These are phyloP conservation scores for Ophiocordyceps robertsii DNA, from an alignment of 2,329 filamentous ascomycete genomes.

Conservation along the genomic window DNA sequence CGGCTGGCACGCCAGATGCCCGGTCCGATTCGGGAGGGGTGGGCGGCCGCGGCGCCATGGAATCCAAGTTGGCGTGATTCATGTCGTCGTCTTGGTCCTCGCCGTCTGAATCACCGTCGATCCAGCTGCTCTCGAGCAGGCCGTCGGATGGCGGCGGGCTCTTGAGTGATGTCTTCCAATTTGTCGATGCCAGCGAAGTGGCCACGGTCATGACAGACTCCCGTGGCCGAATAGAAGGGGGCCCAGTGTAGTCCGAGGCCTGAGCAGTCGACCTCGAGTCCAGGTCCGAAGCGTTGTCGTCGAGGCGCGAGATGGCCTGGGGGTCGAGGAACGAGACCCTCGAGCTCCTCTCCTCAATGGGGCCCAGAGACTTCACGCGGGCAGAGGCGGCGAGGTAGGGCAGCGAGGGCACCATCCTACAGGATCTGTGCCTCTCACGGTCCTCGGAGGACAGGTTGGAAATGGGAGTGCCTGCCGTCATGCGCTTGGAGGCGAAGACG, in stretches of 20 bases:
- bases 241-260: constrained; percentile 17
- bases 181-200: constrained; percentile 20
- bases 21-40: constrained; percentile 11
- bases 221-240: constrained; percentile 18
- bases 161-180: constrained; percentile 14
- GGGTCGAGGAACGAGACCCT: constrained; percentile 19
- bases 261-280: constrained; percentile 17
- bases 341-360: constrained; percentile 22
- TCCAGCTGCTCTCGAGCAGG: constrained; percentile 20
- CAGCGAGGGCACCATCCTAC: constrained; percentile 7
- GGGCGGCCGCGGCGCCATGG: constrained; percentile 17
- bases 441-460: constrained; percentile 19
- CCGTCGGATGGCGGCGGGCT: constrained; percentile 7
- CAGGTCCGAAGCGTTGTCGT: constrained; percentile 17
- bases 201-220: constrained; percentile 22
- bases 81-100: constrained; percentile 9
- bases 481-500: constrained; percentile 34
- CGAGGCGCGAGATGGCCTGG: constrained; percentile 6
- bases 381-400: constrained; percentile 16
- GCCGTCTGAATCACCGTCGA: constrained; percentile 21
- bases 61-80: constrained; percentile 2
- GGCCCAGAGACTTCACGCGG: constrained; percentile 16
- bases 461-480: constrained; percentile 37
- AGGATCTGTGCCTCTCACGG: constrained; percentile 5
- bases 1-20: neutral